These are phyloP conservation scores for Colletotrichum sp. DNA, from an alignment of 2,329 filamentous ascomycete species.

Conservation along the genomic window DNA sequence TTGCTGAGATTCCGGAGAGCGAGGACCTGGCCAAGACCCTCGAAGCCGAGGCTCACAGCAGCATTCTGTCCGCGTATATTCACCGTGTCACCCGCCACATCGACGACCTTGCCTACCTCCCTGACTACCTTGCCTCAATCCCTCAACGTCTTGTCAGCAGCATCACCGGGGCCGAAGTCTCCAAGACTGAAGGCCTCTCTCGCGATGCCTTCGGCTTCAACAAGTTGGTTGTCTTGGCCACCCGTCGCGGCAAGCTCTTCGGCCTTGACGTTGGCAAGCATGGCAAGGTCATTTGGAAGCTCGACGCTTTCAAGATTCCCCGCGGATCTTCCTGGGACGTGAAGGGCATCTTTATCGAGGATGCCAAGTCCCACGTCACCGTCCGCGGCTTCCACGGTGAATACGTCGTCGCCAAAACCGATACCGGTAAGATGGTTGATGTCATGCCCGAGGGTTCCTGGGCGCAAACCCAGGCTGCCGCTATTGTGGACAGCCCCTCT, in stretches of 20 bases:
- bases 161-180: conserved; percentile 61
- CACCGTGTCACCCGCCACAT: conserved; percentile 86
- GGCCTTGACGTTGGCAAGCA: conserved; percentile 78
- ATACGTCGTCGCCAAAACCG: conserved; percentile 59
- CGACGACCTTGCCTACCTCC: conserved; percentile 77
- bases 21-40: conserved; percentile 81
- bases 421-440: conserved; percentile 57
- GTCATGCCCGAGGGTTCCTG: conserved; percentile 42
- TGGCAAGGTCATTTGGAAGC: conserved; percentile 78
- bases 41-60: conserved; percentile 85
- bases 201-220: conserved; percentile 86
- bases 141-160: conserved; percentile 72
- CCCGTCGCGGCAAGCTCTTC: conserved; percentile 78
- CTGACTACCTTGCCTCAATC: conserved; percentile 72
- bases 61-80: conserved; percentile 79
- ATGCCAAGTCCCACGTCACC: conserved; percentile 59
- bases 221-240: conserved; percentile 83
- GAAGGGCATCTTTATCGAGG: conserved; percentile 68
- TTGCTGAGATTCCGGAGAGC: conserved; percentile 76
- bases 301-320: conserved; percentile 63
- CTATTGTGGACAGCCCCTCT: conserved; percentile 55
- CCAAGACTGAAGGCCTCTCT: conserved; percentile 51
- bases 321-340: conserved; percentile 66
- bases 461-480: conserved; percentile 43
- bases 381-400: conserved; percentile 67